Percentiles rank a stretch among this genome's conserved stretches.
Conservation (phyloP, 2,329 filamentous ascomycete genomes). For the Calonectria crousiana region DNA sequence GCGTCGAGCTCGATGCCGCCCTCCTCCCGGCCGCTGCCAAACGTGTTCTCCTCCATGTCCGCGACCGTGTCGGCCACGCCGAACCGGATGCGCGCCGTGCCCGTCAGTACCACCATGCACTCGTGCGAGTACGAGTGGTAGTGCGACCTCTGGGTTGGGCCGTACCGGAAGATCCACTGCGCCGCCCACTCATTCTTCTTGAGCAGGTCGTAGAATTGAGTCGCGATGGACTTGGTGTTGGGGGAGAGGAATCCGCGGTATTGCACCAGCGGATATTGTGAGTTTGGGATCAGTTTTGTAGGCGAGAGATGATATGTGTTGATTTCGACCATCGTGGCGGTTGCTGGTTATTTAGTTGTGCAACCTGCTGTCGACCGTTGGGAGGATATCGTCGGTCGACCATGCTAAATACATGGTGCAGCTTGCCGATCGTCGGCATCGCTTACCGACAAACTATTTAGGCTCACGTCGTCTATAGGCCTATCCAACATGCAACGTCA, state of each 20-base stretch:
- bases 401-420: not conserved
- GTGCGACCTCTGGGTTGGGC: slow-evolving; percentile 65
- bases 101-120: slow-evolving; percentile 68
- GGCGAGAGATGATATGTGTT: slow-evolving; percentile 2
- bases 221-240: slow-evolving; percentile 6
- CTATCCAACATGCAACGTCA: not conserved
- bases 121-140: slow-evolving; percentile 70
- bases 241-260: not conserved
- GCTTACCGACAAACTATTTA: not conserved
- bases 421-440: not conserved
- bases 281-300: slow-evolving; percentile 6
- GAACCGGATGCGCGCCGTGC: slow-evolving; percentile 65
- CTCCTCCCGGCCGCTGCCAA: slow-evolving; percentile 54
- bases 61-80: slow-evolving; percentile 62
- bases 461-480: not conserved
- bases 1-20: slow-evolving; percentile 64
- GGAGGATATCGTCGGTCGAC: not conserved
- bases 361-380: not conserved
- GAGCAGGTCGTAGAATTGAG: slow-evolving; percentile 55
- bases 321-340: slow-evolving; percentile 6
- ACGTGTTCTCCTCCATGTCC: slow-evolving; percentile 54
- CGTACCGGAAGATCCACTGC: slow-evolving; percentile 70
- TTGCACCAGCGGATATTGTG: not conserved
- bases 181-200: slow-evolving; percentile 62
- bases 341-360: not conserved